Evolutionary conservation across 2,329 filamentous ascomycete genomes (phyloP).

Genomic region (Myriosclerotinia scirpicola): DNA sequence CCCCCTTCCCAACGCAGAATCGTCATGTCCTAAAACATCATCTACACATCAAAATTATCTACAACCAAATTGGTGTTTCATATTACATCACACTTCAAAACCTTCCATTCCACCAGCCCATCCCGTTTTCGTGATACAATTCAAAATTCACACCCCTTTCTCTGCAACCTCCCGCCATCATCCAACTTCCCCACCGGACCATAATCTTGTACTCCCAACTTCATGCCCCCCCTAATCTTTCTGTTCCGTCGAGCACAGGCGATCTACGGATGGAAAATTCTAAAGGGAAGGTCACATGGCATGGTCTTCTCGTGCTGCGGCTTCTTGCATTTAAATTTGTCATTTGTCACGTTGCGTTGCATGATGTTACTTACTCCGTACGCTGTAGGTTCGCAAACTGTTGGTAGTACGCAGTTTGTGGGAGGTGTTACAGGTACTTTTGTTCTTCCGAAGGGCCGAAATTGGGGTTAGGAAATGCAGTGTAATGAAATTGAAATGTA

Average conservation of each 20-base stretch:
- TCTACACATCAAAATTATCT: background rate
- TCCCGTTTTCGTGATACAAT: background rate
- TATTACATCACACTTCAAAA: background rate
- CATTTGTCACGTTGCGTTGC: conserved; percentile 5
- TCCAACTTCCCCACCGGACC: conserved; percentile 8
- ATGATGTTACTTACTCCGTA: background rate
- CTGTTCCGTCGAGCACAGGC: background rate
- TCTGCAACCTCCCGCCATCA: conserved; percentile 17
- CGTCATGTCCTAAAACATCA: background rate
- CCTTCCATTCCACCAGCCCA: conserved; percentile 1
- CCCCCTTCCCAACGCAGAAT: conserved; percentile 14
- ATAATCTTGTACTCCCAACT: background rate
- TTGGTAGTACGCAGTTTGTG: background rate
- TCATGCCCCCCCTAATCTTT: background rate
- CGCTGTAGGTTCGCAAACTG: background rate
- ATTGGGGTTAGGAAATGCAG: background rate
- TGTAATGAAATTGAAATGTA: no score
- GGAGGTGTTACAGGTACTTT: background rate
- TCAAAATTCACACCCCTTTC: background rate
- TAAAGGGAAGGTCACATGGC: conserved; percentile 14
- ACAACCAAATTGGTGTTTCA: background rate
- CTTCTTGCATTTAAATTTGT: background rate
- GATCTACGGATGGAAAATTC: background rate
- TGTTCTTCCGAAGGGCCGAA: conserved; percentile 3
- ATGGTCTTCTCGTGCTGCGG: conserved; percentile 19